Evolutionary conservation across 2,329 filamentous ascomycete species (phyloP), one percentile per base, ranked within the genome.

Genomic region (Hypoxylon sp.): DNA sequence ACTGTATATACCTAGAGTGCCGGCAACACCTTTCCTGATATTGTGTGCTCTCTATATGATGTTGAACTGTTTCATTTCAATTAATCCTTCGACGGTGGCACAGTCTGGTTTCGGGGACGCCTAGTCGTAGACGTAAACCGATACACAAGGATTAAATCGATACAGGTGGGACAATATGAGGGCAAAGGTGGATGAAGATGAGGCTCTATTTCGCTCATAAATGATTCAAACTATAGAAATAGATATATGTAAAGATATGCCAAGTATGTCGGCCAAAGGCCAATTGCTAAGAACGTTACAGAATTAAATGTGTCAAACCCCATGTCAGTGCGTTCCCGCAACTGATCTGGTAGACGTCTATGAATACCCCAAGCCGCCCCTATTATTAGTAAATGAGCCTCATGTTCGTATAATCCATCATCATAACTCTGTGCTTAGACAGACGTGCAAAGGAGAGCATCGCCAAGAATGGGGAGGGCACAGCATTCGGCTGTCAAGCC

Each of bases 401-500:
- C 59, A 41, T 34, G 9, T 21, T 30, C 28, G 30, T 49, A 19
- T 60, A 32, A 32, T 46, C 53, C 46, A 19, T 51, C 38, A 28
- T 53, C 46, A 14, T 45, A 30, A 46, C 21, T 57, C n/a, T 9
- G 10, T n/a, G 28, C 34, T 51, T 64, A 71, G 17, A 67, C 60
- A 9, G 43, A 3, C 3, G 60, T 71, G 63, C 68, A 71, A n/a
- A 71, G 50, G 11, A 69, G 58, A 11, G 49, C 68, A 4, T 64
- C 56, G 23, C 68, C 68, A 6, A 50, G 11, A 0, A 71, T 0
- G 1, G 65, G 53, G 1, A 68, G 21, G 6, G 17, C 19, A 32
- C 68, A 71, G 60, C 68, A 71, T 49, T 68, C 62, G 3, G 68
- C 68, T 1, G 65, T 71, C 19, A 65, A 11, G 38, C 68, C 68